Evolutionary conservation across 192 early-diverging fungal genomes (phyloP).

Genomic region (Podila minutissima): DNA sequence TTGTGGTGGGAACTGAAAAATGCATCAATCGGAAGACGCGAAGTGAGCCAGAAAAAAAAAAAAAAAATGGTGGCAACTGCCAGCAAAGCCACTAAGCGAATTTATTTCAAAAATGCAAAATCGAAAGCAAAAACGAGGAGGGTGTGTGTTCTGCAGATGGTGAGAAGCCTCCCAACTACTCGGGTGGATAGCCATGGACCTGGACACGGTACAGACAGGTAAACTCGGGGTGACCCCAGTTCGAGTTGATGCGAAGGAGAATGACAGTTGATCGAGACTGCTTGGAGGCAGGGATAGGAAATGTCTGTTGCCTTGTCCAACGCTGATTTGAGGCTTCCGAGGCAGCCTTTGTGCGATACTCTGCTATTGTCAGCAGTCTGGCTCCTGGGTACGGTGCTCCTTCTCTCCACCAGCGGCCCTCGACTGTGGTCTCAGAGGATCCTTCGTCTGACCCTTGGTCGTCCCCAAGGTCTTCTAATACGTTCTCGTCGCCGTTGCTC

Average conservation of each 20-base stretch:
- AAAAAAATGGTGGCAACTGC: no score
- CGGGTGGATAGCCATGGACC: slow-evolving; percentile 61
- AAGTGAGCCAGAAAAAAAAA: no score
- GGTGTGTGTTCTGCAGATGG: background rate
- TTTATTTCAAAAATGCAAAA: no score
- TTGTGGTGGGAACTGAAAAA: no score
- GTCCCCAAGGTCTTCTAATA: background rate
- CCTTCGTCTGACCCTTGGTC: background rate
- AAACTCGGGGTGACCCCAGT: slow-evolving; percentile 76
- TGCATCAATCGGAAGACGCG: no score
- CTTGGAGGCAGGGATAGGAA: slow-evolving; percentile 42
- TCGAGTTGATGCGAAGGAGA: slow-evolving; percentile 65
- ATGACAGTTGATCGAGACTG: slow-evolving; percentile 54
- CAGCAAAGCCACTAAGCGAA: no score
- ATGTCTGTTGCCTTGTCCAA: background rate
- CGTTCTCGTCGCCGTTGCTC: background rate
- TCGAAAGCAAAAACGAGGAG: no score
- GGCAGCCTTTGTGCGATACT: slow-evolving; percentile 55
- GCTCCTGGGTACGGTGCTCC: slow-evolving; percentile 23
- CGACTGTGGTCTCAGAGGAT: background rate
- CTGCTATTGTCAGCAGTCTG: slow-evolving; percentile 14
- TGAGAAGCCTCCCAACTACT: background rate
- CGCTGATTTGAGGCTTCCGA: no score
- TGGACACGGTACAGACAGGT: slow-evolving; percentile 81
- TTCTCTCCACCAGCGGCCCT: slow-evolving; percentile 28